These are phyloP conservation scores for Multifurca ochricompacta DNA, from an alignment of 768 basidiomycete species.

Conservation along the genomic window DNA sequence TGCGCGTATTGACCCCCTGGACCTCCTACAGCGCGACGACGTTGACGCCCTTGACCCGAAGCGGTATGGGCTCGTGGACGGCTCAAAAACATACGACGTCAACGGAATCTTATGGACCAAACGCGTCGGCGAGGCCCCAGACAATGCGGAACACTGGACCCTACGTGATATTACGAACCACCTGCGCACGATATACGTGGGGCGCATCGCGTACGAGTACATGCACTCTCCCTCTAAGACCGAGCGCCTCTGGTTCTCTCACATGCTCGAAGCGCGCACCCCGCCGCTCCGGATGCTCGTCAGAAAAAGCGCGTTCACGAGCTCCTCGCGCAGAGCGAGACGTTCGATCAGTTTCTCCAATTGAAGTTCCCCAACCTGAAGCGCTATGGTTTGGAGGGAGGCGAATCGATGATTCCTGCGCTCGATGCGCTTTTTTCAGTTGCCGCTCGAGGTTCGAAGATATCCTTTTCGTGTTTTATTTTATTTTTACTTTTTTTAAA, in stretches of 20 bases:
- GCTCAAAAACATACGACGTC: conserved; percentile 51
- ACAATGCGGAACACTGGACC: conserved; percentile 45
- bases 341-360: conserved; percentile 79
- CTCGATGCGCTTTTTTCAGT: conserved; percentile 67
- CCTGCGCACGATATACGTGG: conserved; percentile 69
- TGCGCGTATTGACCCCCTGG: conserved; percentile 80
- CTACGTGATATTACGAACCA: conserved; percentile 64
- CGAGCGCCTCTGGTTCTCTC: conserved; percentile 85
- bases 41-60: conserved; percentile 68
- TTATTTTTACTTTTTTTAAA: too few species aligned
- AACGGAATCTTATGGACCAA: conserved; percentile 78
- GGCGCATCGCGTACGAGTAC: conserved; percentile 84
- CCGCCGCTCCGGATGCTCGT: conserved; percentile 25
- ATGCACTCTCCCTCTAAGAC: conserved; percentile 85
- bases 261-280: conserved; percentile 64
- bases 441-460: conserved; percentile 46
- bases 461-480: neutral
- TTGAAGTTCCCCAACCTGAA: conserved; percentile 85
- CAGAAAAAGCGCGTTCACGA: conserved; percentile 53
- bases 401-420: conserved; percentile 89
- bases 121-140: conserved; percentile 30
- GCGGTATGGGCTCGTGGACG: conserved; percentile 65
- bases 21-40: conserved; percentile 76
- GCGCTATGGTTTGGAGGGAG: conserved; percentile 85
- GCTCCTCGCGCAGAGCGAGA: conserved; percentile 68